Percentiles rank a stretch among this genome's conserved stretches.
Conservation (phyloP, 345 rosid species). For the Eucalyptus erythrocorys region DNA sequence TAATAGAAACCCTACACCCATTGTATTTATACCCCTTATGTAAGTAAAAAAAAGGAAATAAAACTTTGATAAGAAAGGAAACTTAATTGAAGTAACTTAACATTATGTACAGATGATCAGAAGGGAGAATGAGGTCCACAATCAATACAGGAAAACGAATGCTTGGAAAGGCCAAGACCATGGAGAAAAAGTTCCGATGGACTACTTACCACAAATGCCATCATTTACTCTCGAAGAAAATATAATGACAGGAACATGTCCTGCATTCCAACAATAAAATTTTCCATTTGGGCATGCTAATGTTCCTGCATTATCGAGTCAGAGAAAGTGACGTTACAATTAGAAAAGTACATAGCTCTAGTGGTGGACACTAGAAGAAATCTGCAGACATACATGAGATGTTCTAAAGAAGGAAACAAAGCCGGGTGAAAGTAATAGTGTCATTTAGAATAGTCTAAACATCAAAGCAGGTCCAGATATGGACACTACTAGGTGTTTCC, state of each 20-base stretch:
- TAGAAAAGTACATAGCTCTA: background rate
- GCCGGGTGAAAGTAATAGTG: background rate
- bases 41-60: too few relatives aligned
- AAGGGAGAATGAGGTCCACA: background rate
- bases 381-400: background rate
- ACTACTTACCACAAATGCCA: constrained; percentile 77
- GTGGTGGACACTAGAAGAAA: background rate
- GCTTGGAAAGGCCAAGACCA: background rate
- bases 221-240: constrained; percentile 94
- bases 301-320: constrained; percentile 39
- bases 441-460: background rate
- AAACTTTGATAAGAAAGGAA: too few relatives aligned
- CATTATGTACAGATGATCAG: background rate
- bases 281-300: constrained; percentile 82
- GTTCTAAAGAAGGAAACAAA: background rate
- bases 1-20: too few relatives aligned
- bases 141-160: background rate
- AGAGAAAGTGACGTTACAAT: background rate
- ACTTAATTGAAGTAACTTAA: too few relatives aligned
- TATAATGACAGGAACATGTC: constrained; percentile 43
- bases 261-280: constrained; percentile 77
- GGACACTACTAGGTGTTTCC: background rate
- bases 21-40: too few relatives aligned
- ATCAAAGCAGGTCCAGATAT: background rate
- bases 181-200: background rate